These are phyloP conservation scores for Dryas alaskensis DNA, from an alignment of 306 rosid species.

Conservation along the genomic window DNA sequence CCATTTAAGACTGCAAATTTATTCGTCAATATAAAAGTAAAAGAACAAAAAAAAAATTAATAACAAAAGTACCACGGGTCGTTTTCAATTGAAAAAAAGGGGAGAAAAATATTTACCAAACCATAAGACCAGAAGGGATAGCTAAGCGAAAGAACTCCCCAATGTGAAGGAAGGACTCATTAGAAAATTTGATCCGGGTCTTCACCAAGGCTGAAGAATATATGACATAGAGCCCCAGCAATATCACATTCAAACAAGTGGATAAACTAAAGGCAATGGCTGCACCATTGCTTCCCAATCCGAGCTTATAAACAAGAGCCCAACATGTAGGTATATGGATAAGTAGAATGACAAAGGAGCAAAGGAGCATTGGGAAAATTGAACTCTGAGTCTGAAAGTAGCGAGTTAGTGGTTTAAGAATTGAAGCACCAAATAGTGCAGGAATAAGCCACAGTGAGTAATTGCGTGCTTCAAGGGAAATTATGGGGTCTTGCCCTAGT, in stretches of 20 bases:
- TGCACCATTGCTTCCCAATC: conserved; percentile 50
- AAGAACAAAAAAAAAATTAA: no score
- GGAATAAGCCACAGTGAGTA: conserved; percentile 28
- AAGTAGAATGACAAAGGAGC: neutral
- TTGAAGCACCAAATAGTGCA: conserved; percentile 18
- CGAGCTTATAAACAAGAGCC: conserved; percentile 41
- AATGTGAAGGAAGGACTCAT: conserved; percentile 25
- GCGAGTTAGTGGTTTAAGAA: conserved; percentile 22
- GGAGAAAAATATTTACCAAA: conserved; percentile 42
- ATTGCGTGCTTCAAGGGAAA: conserved; percentile 16
- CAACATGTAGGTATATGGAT: conserved; percentile 50
- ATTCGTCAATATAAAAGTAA: no score
- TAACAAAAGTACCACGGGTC: no score
- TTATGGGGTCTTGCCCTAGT: conserved; percentile 24
- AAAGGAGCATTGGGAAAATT: conserved; percentile 19
- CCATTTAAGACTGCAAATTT: conserved; percentile 52
- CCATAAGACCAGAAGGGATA: conserved; percentile 59
- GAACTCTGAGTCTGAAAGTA: conserved; percentile 23
- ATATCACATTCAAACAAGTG: conserved; percentile 45
- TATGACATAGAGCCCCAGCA: conserved; percentile 32
- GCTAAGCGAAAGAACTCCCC: conserved; percentile 44
- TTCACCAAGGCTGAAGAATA: conserved; percentile 48
- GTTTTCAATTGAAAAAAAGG: no score
- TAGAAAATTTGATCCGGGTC: conserved; percentile 34
- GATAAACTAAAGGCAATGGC: conserved; percentile 45